phyloP scores from a whole-genome alignment of 2,329 filamentous ascomycete genomes.

The Hymenoscyphus fraxineus region DNA sequence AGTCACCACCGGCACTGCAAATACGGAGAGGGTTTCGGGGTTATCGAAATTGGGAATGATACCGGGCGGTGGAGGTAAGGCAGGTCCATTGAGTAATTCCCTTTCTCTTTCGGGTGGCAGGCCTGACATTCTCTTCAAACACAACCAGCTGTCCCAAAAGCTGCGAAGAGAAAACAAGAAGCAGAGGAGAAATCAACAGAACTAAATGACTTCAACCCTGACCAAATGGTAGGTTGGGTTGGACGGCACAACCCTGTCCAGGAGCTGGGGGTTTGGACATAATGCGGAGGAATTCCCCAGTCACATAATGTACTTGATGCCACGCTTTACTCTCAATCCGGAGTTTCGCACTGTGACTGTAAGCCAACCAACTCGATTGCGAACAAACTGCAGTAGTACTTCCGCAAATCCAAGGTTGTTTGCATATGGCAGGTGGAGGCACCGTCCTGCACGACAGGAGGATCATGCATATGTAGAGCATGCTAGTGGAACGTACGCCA shows the following conservation, averaged over 20 bases:
- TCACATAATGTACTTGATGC: background rate
- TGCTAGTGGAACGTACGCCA: background rate
- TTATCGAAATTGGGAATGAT: conserved; percentile 7
- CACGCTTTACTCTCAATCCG: background rate
- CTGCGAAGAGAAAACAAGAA: background rate
- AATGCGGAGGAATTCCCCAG: background rate
- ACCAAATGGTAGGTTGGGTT: background rate
- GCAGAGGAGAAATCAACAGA: background rate
- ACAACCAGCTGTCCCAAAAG: background rate
- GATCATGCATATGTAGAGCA: background rate
- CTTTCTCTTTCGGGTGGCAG: background rate
- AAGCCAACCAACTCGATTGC: background rate
- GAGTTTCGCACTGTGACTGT: background rate
- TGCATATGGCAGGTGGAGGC: background rate
- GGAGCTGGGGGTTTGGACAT: background rate
- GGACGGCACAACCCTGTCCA: background rate
- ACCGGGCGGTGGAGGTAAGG: conserved; percentile 2
- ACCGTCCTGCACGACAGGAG: background rate
- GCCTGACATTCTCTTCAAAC: background rate
- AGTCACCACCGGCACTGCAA: conserved; percentile 3
- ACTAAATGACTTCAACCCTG: background rate
- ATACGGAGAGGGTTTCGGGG: conserved; percentile 2
- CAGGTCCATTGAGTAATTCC: conserved; percentile 6
- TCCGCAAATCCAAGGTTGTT: background rate
- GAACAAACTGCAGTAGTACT: background rate